phyloP scores from a whole-genome alignment of 139 green algal genomes.

The Asterochloris sp. region DNA sequence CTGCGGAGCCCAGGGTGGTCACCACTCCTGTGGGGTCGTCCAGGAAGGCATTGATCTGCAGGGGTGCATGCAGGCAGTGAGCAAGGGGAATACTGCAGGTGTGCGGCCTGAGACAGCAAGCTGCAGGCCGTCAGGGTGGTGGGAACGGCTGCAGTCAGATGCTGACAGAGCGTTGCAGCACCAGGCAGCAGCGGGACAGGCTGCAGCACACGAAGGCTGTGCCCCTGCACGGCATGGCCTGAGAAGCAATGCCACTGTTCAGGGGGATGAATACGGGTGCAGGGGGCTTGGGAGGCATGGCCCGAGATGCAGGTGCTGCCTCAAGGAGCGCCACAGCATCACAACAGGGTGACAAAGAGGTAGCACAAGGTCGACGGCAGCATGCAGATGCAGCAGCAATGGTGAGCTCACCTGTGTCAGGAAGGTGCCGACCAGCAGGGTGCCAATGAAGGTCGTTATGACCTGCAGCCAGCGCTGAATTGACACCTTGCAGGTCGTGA shows the following conservation, averaged over 20 bases:
- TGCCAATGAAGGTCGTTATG: slow-evolving; percentile 64
- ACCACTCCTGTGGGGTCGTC: slow-evolving; percentile 38
- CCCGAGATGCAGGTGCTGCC: too few relatives aligned
- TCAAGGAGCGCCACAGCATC: too few relatives aligned
- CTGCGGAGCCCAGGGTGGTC: slow-evolving; percentile 54
- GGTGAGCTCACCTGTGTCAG: slow-evolving; percentile 32
- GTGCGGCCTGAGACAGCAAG: too few relatives aligned
- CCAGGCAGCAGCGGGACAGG: too few relatives aligned
- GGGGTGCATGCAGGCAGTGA: too few relatives aligned
- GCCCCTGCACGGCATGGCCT: too few relatives aligned
- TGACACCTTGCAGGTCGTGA: background rate
- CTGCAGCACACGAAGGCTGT: too few relatives aligned
- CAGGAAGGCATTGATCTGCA: slow-evolving; percentile 24
- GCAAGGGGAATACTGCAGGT: too few relatives aligned
- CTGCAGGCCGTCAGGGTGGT: background rate
- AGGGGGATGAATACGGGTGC: too few relatives aligned
- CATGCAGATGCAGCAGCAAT: slow-evolving; percentile 6
- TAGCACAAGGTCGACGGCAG: background rate
- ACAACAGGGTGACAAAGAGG: background rate
- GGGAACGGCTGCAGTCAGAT: background rate
- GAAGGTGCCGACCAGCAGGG: slow-evolving; percentile 57
- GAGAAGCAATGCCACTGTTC: too few relatives aligned
- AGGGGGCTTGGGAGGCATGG: too few relatives aligned
- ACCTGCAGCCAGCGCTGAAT: slow-evolving; percentile 51
- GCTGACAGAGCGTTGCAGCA: too few relatives aligned